Evolutionary conservation across 345 rosid species (phyloP), one percentile per base, ranked within the genome.

Genomic region (Trapa incisa): DNA sequence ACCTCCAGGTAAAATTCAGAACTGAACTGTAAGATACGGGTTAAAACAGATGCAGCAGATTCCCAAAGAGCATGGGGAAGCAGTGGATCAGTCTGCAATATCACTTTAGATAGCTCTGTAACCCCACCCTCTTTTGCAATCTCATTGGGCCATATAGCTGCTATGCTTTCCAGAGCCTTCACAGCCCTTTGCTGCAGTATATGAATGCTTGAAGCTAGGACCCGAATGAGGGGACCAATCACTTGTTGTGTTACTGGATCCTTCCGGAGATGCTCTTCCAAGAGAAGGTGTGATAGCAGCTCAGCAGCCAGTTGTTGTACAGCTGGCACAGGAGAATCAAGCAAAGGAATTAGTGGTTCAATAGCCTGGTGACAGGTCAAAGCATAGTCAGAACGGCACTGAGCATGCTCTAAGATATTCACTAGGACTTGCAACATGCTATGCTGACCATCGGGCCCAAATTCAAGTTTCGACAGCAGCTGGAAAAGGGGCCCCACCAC

Each of bases 91-190:
- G 97, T 91, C 80, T 87, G 98, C 70, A 95, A 75, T 75, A 95
- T 86, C 68, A 95, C 93, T 82, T 85, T 89, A 41, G 99, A 91
- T 62, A 95, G 83, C 83, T 95, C 99, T 67, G 72, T 69, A 66
- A 91, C 98, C 53, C 99, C 99, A 60, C 98, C 97, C 76, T 91
- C 98, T 77, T 91, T 91, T 38, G 97, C 99, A 70, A 95, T 91
- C 76, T 89, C 99, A 69, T 89, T 91, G 43, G 99, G 94, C 96
- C 98, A 95, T 13, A 81, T 78, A 12, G 86, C 77, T 16, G 99
- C 88, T 80, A 95, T 83, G 80, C 98, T 84, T 68, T 87, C 92
- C 68, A 95, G 96, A 68, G 98, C 99, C 84, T 92, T 95, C 54
- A 92, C 89, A 67, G 97, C 97, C 83, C 91, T 95, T 83, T 95